Evolutionary conservation across 257 asterid species (phyloP).

Genomic region (Catharanthus roseus): DNA sequence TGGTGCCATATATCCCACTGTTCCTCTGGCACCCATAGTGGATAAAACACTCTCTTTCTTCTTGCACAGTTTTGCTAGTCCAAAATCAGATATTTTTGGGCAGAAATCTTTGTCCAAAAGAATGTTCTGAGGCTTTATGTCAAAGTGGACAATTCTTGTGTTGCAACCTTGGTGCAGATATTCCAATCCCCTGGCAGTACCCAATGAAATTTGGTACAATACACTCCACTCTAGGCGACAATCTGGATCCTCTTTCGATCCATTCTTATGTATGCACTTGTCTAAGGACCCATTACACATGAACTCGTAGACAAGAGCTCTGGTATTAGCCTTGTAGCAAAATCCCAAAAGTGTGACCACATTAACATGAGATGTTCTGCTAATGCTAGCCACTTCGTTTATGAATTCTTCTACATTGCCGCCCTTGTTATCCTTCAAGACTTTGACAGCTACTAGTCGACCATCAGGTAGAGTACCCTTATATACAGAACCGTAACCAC

Average conservation of each 20-base stretch:
- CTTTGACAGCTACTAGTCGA: slow-evolving; percentile 30
- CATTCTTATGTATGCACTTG: slow-evolving; percentile 12
- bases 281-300: slow-evolving; percentile 39
- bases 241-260: not conserved
- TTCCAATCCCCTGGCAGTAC: slow-evolving; percentile 36
- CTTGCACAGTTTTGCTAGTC: slow-evolving; percentile 28
- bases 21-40: slow-evolving; percentile 29
- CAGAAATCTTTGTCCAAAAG: slow-evolving; percentile 26
- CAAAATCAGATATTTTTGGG: slow-evolving; percentile 38
- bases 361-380: slow-evolving; percentile 33
- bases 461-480: slow-evolving; percentile 26
- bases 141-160: slow-evolving; percentile 26
- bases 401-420: slow-evolving; percentile 26
- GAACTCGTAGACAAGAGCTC: slow-evolving; percentile 37
- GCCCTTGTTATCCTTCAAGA: slow-evolving; percentile 19
- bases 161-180: slow-evolving; percentile 34
- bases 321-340: slow-evolving; percentile 27
- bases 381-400: no score
- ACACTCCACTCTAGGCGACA: slow-evolving; percentile 13
- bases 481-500: slow-evolving; percentile 33
- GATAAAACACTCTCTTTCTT: slow-evolving; percentile 32
- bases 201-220: slow-evolving; percentile 21
- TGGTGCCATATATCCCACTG: slow-evolving; percentile 40
- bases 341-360: slow-evolving; percentile 37
- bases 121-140: slow-evolving; percentile 38